Conservation (phyloP, 2,329 filamentous ascomycete genomes). For the Incumbomyces lentus region DNA sequence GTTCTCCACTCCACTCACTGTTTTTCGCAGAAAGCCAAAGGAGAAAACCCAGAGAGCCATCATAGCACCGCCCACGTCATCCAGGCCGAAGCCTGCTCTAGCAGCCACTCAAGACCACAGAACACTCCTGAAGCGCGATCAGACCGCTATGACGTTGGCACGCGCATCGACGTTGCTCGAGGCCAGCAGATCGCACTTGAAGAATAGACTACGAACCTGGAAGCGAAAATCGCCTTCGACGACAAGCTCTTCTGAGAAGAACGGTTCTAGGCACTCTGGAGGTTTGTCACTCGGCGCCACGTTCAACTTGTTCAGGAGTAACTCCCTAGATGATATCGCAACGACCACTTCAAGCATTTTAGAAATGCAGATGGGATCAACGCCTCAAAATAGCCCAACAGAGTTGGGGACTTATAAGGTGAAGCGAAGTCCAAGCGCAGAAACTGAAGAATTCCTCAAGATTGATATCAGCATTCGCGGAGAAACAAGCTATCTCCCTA, state of each 20-base stretch:
- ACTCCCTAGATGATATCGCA: background rate
- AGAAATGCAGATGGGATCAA: conserved; percentile 12
- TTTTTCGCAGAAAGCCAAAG: background rate
- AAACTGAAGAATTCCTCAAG: conserved; percentile 21
- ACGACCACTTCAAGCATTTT: conserved; percentile 18
- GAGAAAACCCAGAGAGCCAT: background rate
- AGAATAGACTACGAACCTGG: background rate
- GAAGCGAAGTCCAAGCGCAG: conserved; percentile 18
- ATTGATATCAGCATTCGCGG: conserved; percentile 21
- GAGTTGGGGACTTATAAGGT: conserved; percentile 20
- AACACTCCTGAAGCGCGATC: conserved; percentile 12
- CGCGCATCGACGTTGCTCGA: conserved; percentile 14
- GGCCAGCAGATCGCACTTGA: background rate
- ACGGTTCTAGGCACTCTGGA: background rate
- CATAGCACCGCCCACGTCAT: background rate
- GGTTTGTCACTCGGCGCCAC: background rate
- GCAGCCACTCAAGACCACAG: conserved; percentile 9
- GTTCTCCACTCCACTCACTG: conserved; percentile 11
- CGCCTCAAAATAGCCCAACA: conserved; percentile 18
- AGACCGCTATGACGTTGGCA: conserved; percentile 13
- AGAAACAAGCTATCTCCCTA: conserved; percentile 21
- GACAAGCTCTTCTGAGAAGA: background rate
- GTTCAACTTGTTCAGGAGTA: conserved; percentile 2
- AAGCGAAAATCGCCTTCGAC: background rate
- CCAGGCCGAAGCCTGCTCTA: background rate